Percentiles rank a stretch among this genome's conserved stretches.
phyloP scores from a whole-genome alignment of 345 rosid genomes.

The Draba incana region DNA sequence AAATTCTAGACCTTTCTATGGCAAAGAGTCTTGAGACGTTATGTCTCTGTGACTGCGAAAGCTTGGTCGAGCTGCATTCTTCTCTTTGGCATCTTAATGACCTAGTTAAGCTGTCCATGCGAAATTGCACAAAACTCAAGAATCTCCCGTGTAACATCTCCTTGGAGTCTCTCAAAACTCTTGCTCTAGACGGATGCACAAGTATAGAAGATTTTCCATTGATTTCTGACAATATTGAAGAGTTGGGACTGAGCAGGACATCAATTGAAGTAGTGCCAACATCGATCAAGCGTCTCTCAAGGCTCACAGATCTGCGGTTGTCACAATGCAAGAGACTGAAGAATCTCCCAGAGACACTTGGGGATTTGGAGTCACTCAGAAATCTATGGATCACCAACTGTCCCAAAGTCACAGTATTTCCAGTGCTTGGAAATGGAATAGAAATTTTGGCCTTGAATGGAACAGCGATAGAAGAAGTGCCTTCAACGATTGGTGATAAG shows the following conservation, averaged over 20 bases:
- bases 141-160: slow-evolving; percentile 17
- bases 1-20: slow-evolving; percentile 35
- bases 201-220: slow-evolving; percentile 30
- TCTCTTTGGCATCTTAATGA: slow-evolving; percentile 29
- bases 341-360: slow-evolving; percentile 37
- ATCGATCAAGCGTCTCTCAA: slow-evolving; percentile 8
- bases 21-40: slow-evolving; percentile 29
- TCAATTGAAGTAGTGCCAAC: slow-evolving; percentile 31
- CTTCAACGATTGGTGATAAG: slow-evolving; percentile 26
- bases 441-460: slow-evolving; percentile 6
- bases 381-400: slow-evolving; percentile 9
- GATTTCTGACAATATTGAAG: slow-evolving; percentile 26
- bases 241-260: slow-evolving; percentile 19
- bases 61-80: slow-evolving; percentile 33
- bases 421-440: slow-evolving; percentile 23
- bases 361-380: slow-evolving; percentile 21
- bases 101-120: slow-evolving; percentile 29
- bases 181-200: slow-evolving; percentile 32
- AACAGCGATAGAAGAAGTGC: slow-evolving; percentile 28
- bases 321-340: slow-evolving; percentile 27
- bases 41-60: slow-evolving; percentile 17
- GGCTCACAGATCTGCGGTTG: slow-evolving; percentile 5
- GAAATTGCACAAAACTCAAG: slow-evolving; percentile 25
- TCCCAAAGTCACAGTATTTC: slow-evolving; percentile 29
- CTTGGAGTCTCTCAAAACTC: slow-evolving; percentile 5